These are phyloP conservation scores for Ammopiptanthus mongolicus DNA, from an alignment of 306 rosid genomes.

Conservation along the genomic window DNA sequence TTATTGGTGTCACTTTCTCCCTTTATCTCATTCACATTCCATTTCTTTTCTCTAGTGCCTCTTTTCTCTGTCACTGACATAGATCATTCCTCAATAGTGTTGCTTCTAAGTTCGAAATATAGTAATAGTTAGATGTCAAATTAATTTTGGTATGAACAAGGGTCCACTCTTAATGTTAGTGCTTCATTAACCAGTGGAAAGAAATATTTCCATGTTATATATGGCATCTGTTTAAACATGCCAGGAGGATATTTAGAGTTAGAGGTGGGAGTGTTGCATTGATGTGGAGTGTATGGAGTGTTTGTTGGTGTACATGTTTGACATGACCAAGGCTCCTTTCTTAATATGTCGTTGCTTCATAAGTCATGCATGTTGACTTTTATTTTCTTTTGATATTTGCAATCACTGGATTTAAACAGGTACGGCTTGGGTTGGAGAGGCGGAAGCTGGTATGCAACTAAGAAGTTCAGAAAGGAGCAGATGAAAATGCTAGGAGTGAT, in stretches of 20 bases:
- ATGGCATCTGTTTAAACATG: not conserved
- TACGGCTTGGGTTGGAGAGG: slow-evolving; percentile 95
- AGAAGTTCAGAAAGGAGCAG: slow-evolving; percentile 79
- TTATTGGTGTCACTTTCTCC: not conserved
- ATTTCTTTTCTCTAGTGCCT: not conserved
- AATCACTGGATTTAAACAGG: slow-evolving; percentile 33
- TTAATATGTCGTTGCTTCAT: not conserved
- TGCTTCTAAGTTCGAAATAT: not conserved
- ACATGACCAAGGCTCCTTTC: not conserved
- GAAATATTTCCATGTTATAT: not conserved
- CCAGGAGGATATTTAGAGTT: not conserved
- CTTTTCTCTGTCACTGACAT: not conserved
- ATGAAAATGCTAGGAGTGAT: slow-evolving; percentile 73
- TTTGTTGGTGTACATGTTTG: not conserved
- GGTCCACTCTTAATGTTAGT: not conserved
- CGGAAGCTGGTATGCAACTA: slow-evolving; percentile 69
- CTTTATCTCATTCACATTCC: not conserved
- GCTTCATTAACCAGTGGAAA: not conserved
- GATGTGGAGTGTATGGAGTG: not conserved
- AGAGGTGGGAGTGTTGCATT: not conserved
- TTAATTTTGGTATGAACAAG: not conserved
- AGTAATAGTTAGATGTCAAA: not conserved
- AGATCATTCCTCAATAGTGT: not conserved
- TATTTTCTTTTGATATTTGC: not conserved
- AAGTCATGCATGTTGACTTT: not conserved